phyloP scores from a whole-genome alignment of 2,329 filamentous ascomycete genomes.

The Pseudocercospora ulei region DNA sequence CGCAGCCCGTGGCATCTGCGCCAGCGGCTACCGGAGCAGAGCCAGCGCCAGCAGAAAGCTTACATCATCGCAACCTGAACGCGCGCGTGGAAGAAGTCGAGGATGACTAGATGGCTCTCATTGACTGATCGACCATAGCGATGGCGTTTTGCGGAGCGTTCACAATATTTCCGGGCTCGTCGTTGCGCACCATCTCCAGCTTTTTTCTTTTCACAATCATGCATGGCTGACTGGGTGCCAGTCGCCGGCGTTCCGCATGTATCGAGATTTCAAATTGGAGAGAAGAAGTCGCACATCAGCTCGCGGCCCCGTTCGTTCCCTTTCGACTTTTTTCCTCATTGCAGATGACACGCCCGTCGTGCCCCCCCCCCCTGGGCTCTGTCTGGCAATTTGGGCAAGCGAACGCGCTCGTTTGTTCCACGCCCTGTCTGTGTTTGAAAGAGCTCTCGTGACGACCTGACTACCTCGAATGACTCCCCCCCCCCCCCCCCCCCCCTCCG shows the following conservation, averaged over 20 bases:
- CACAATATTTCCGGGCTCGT: neutral
- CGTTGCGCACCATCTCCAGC: neutral
- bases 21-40: conserved; percentile 25
- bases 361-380: too few species aligned
- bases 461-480: too few species aligned
- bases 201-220: neutral
- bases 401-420: too few species aligned
- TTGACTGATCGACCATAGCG: conserved; percentile 12
- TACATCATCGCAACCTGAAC: conserved; percentile 25
- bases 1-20: conserved; percentile 10
- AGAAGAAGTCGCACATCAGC: neutral
- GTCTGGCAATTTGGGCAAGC: too few species aligned
- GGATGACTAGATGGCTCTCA: conserved; percentile 15
- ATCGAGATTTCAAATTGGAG: neutral
- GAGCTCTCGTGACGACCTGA: too few species aligned
- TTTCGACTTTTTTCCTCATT: conserved; percentile 13
- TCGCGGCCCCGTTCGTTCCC: conserved; percentile 13
- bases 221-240: neutral
- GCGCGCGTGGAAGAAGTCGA: conserved; percentile 31
- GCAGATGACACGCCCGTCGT: conserved; percentile 15
- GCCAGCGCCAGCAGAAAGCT: conserved; percentile 13
- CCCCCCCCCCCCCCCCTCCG: too few species aligned
- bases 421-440: too few species aligned
- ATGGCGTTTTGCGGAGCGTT: conserved; percentile 17
- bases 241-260: neutral